These are phyloP conservation scores for Grosmannia penicillata DNA, from an alignment of 2,329 filamentous ascomycete genomes.

Conservation along the genomic window DNA sequence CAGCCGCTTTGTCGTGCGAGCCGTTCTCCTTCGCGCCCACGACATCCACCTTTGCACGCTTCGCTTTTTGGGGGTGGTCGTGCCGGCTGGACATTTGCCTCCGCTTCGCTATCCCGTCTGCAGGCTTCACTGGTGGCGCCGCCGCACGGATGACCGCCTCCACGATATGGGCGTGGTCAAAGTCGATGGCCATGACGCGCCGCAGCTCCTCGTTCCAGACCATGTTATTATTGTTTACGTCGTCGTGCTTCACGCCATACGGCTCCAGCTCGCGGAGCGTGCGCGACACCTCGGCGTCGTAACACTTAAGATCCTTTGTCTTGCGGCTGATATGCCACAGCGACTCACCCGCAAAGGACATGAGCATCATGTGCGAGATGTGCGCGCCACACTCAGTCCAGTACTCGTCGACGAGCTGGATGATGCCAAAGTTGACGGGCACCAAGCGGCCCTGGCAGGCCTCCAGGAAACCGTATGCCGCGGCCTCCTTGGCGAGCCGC, in stretches of 20 bases:
- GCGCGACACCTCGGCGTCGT: not conserved
- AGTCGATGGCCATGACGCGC: constrained; percentile 3
- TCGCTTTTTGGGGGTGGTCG: no score
- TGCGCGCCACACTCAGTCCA: constrained; percentile 1
- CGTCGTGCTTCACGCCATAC: not conserved
- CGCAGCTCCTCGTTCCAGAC: constrained; percentile 3
- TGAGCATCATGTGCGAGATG: constrained; percentile 9
- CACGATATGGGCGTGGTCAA: constrained; percentile 3
- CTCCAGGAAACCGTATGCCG: constrained; percentile 3
- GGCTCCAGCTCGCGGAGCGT: not conserved
- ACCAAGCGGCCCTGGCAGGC: constrained; percentile 6
- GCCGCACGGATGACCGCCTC: no score
- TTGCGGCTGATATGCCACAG: not conserved
- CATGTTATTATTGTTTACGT: constrained; percentile 1
- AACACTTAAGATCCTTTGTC: not conserved
- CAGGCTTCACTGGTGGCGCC: no score
- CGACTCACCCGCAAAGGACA: constrained; percentile 7
- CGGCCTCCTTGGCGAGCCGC: constrained; percentile 2
- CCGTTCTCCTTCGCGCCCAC: no score
- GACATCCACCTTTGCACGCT: no score
- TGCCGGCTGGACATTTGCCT: no score
- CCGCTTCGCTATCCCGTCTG: no score
- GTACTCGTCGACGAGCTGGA: constrained; percentile 6
- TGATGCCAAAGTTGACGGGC: constrained; percentile 7
- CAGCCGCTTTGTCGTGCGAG: no score